phyloP scores from a whole-genome alignment of 2,329 filamentous ascomycete genomes.

The Emmonsia crescens region DNA sequence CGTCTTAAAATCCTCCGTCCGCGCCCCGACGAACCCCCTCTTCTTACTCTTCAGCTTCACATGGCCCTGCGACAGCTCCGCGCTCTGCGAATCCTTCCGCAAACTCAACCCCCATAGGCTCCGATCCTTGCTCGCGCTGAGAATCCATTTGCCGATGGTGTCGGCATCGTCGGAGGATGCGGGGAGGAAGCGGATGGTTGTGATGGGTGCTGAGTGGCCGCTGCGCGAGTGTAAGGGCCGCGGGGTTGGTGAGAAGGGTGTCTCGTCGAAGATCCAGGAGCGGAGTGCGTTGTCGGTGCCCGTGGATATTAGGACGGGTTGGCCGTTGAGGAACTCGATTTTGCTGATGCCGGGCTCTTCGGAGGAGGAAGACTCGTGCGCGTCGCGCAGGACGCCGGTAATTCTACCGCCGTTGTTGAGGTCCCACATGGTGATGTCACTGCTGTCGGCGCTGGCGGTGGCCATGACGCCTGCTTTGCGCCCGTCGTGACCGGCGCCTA shows the following conservation, averaged over 20 bases:
- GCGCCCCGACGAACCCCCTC: slow-evolving; percentile 15
- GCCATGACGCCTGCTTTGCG: slow-evolving; percentile 85
- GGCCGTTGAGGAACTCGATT: slow-evolving; percentile 78
- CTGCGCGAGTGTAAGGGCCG: slow-evolving; percentile 75
- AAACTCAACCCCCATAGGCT: slow-evolving; percentile 96
- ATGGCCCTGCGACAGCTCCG: slow-evolving; percentile 83
- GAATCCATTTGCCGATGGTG: slow-evolving; percentile 80
- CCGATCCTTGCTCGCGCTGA: slow-evolving; percentile 79
- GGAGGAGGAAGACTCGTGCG: slow-evolving; percentile 52
- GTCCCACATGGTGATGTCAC: slow-evolving; percentile 94
- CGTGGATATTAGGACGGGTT: slow-evolving; percentile 80
- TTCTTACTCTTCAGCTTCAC: slow-evolving; percentile 86
- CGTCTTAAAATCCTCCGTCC: slow-evolving; percentile 56
- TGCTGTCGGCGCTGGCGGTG: slow-evolving; percentile 65
- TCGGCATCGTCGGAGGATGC: slow-evolving; percentile 83
- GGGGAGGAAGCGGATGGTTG: slow-evolving; percentile 72
- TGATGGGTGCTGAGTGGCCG: slow-evolving; percentile 80
- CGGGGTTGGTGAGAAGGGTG: slow-evolving; percentile 77
- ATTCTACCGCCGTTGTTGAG: slow-evolving; percentile 79
- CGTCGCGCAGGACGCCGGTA: slow-evolving; percentile 74
- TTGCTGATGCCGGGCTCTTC: slow-evolving; percentile 59
- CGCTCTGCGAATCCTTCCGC: slow-evolving; percentile 84
- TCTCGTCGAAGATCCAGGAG: slow-evolving; percentile 93
- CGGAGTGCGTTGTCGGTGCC: slow-evolving; percentile 89
- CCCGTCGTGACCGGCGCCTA: slow-evolving; percentile 80